phyloP scores from a whole-genome alignment of 2,329 filamentous ascomycete genomes.

The Xylaria sp. region DNA sequence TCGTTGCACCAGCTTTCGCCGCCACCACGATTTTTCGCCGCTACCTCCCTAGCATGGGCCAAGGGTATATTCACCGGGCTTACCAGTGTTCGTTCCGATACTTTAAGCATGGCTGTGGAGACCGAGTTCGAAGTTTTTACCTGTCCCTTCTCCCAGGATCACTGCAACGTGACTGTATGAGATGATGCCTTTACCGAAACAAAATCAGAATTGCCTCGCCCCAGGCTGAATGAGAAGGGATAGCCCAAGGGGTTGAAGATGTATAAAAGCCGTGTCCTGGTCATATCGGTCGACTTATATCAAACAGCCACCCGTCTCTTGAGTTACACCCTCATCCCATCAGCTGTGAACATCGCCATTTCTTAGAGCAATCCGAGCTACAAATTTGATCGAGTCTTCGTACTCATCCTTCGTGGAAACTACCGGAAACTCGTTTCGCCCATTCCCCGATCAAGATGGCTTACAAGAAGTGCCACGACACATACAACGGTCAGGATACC shows the following conservation, averaged over 20 bases:
- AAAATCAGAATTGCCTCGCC: constrained; percentile 4
- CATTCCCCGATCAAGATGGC: not conserved
- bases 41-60: not conserved
- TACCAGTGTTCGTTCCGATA: not conserved
- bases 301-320: not conserved
- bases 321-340: not conserved
- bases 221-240: constrained; percentile 10
- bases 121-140: not conserved
- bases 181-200: not conserved
- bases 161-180: not conserved
- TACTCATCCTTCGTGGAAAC: not conserved
- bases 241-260: not conserved
- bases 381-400: not conserved
- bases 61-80: not conserved
- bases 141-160: not conserved
- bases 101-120: not conserved
- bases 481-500: not conserved
- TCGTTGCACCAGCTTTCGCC: constrained; percentile 13
- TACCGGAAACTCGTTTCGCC: not conserved
- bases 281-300: not conserved
- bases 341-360: not conserved
- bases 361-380: not conserved
- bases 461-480: not conserved
- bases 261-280: not conserved
- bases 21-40: constrained; percentile 1